These are phyloP conservation scores for Xylariaceae sp. DNA, from an alignment of 2,329 filamentous ascomycete species.

Conservation along the genomic window DNA sequence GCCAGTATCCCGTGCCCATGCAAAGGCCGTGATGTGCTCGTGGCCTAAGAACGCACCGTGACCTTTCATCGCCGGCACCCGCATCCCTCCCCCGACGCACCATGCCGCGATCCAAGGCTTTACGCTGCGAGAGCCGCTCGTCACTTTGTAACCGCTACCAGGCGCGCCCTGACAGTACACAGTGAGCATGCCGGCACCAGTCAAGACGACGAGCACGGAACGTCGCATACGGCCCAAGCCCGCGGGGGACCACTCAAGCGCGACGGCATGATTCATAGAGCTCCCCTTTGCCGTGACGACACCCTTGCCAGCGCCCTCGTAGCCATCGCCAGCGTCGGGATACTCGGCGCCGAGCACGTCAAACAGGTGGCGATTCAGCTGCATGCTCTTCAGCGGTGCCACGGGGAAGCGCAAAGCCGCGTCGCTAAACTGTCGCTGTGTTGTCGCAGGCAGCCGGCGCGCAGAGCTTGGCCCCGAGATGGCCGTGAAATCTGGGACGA, in stretches of 20 bases:
- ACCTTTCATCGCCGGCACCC: conserved; percentile 39
- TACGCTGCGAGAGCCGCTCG: conserved; percentile 36
- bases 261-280: conserved; percentile 51
- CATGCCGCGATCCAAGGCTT: conserved; percentile 50
- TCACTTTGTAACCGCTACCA: conserved; percentile 17
- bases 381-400: conserved; percentile 20
- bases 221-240: conserved; percentile 52
- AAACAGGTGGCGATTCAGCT: conserved; percentile 27
- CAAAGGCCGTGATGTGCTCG: conserved; percentile 43
- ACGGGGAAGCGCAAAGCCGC: conserved; percentile 26
- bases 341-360: conserved; percentile 20
- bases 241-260: conserved; percentile 54
- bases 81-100: conserved; percentile 49
- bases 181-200: conserved; percentile 45
- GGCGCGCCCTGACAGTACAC: conserved; percentile 46
- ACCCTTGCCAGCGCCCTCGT: conserved; percentile 41
- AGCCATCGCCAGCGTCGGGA: conserved; percentile 19
- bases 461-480: conserved; percentile 1
- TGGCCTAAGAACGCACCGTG: conserved; percentile 25
- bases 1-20: conserved; percentile 45
- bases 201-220: conserved; percentile 47
- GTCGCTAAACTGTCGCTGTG: conserved; percentile 28
- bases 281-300: conserved; percentile 44
- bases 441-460: conserved; percentile 11
- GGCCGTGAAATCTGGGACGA: conserved; percentile 41